These are phyloP conservation scores for Penicillium antarcticum DNA, from an alignment of 495 filamentous ascomycete genomes.

Conservation along the genomic window DNA sequence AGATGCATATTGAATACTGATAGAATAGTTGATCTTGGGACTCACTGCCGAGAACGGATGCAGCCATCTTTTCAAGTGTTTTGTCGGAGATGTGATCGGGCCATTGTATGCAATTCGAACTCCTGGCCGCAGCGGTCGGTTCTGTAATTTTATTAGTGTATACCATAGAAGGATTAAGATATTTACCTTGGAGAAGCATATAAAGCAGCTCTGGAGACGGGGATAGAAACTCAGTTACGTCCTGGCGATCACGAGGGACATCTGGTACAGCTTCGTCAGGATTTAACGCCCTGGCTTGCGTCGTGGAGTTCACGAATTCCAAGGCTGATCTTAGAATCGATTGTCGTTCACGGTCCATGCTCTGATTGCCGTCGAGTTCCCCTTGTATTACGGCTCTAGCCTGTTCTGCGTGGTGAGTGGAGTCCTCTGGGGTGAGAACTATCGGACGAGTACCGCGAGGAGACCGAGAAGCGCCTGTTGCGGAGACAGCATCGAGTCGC, in stretches of 20 bases:
- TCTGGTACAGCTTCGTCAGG: constrained; percentile 3
- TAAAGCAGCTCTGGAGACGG: constrained; percentile 23
- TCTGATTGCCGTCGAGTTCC: constrained; percentile 19
- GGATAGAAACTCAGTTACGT: constrained; percentile 4
- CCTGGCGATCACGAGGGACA: background rate
- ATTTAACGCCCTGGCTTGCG: constrained; percentile 3
- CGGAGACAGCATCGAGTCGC: constrained; percentile 1
- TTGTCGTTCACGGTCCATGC: constrained; percentile 18
- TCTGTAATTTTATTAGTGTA: constrained; percentile 11
- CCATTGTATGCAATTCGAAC: constrained; percentile 15
- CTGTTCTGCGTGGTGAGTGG: constrained; percentile 22
- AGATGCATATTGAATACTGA: constrained; percentile 28
- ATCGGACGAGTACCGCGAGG: constrained; percentile 3
- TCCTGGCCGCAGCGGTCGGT: background rate
- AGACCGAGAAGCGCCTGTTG: constrained; percentile 1
- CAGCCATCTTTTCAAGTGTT: constrained; percentile 18
- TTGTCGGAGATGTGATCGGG: constrained; percentile 30
- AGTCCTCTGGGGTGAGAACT: constrained; percentile 5
- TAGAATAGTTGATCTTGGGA: constrained; percentile 15
- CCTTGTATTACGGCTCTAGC: constrained; percentile 21
- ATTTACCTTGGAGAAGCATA: constrained; percentile 27
- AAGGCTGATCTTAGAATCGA: constrained; percentile 21
- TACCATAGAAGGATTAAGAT: background rate
- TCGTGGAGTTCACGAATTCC: constrained; percentile 20
- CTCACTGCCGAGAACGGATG: constrained; percentile 8